These are phyloP conservation scores for Piromyces sp. DNA, from an alignment of 192 early-diverging fungal species.

Conservation along the genomic window DNA sequence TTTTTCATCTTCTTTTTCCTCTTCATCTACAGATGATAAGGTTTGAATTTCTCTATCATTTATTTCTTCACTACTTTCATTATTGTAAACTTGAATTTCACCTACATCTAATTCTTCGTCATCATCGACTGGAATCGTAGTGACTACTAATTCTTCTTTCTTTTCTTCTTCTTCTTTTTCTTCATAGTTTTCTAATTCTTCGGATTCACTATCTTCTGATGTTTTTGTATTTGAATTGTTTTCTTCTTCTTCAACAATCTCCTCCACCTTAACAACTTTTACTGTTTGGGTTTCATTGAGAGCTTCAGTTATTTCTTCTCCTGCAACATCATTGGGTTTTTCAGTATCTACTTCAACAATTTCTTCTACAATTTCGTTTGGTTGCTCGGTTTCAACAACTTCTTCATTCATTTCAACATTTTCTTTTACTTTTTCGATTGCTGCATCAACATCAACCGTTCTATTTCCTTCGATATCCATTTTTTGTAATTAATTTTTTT, in stretches of 20 bases:
- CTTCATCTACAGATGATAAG: background rate
- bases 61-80: no score
- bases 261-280: no score
- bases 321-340: background rate
- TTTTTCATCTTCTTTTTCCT: background rate
- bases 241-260: no score
- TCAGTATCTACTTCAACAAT: background rate
- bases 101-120: no score
- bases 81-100: no score
- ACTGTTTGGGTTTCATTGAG: background rate
- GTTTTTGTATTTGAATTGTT: no score
- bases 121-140: background rate
- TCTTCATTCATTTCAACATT: background rate
- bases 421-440: background rate
- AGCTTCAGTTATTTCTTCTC: background rate
- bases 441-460: background rate
- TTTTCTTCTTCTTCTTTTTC: no score
- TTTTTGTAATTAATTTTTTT: no score
- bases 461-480: background rate
- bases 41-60: background rate
- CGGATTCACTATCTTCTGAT: no score
- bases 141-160: background rate
- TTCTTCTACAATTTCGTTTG: background rate
- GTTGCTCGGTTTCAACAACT: background rate
- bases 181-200: background rate